phyloP scores from a whole-genome alignment of 257 asterid species.

The Anisodus acutangulus region DNA sequence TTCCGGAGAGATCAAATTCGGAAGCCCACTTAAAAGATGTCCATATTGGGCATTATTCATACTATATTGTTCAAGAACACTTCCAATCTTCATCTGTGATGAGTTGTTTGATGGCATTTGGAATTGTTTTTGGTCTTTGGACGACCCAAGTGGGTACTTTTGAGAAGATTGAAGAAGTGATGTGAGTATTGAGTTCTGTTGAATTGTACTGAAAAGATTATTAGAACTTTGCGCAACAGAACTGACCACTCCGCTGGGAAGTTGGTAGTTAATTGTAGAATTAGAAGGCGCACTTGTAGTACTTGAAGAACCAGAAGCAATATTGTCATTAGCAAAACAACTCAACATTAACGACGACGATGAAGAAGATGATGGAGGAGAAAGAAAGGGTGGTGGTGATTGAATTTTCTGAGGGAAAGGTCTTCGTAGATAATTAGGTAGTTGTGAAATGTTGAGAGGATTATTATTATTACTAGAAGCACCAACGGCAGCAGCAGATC shows the following conservation, averaged over 20 bases:
- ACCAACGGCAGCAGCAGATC: slow-evolving; percentile 30
- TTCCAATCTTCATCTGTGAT: slow-evolving; percentile 30
- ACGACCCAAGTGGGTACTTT: slow-evolving; percentile 37
- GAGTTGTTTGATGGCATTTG: slow-evolving; percentile 37
- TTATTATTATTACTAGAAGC: slow-evolving; percentile 19
- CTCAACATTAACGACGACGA: slow-evolving; percentile 14
- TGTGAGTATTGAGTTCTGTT: slow-evolving; percentile 47
- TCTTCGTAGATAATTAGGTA: slow-evolving; percentile 54
- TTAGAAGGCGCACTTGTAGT: slow-evolving; percentile 26
- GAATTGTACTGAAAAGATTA: slow-evolving; percentile 42
- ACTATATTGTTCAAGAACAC: slow-evolving; percentile 36
- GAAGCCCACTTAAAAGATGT: slow-evolving; percentile 43
- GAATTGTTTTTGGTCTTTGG: slow-evolving; percentile 38
- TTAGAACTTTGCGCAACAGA: slow-evolving; percentile 35
- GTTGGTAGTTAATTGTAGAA: slow-evolving; percentile 36
- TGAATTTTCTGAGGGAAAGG: slow-evolving; percentile 62
- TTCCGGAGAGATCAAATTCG: slow-evolving; percentile 55
- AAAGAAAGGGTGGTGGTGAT: slow-evolving; percentile 40
- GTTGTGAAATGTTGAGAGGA: slow-evolving; percentile 37
- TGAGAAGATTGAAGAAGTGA: slow-evolving; percentile 56
- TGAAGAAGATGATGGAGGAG: slow-evolving; percentile 35
- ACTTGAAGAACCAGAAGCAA: neutral
- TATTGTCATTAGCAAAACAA: slow-evolving; percentile 27
- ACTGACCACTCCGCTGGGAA: neutral
- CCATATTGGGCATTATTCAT: slow-evolving; percentile 27